phyloP scores from a whole-genome alignment of 2,329 filamentous ascomycete species.

The Alternaria rosae region DNA sequence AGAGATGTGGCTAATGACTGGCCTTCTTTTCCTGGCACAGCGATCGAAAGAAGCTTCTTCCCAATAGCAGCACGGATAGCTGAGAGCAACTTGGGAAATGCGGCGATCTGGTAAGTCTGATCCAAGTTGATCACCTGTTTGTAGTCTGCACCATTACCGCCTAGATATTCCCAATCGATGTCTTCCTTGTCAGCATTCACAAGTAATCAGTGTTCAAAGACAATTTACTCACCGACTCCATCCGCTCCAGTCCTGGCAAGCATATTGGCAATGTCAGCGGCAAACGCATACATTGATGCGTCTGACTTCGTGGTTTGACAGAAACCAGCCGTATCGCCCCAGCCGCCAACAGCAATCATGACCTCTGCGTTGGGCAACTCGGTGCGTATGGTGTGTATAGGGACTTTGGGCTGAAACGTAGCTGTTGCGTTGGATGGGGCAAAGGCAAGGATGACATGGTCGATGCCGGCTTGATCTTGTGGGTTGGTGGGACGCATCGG shows the following conservation, averaged over 20 bases:
- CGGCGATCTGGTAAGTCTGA: constrained; percentile 67
- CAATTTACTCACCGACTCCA: constrained; percentile 60
- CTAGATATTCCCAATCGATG: constrained; percentile 71
- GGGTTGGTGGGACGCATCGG: constrained; percentile 36
- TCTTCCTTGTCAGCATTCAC: constrained; percentile 49
- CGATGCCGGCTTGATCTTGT: constrained; percentile 43
- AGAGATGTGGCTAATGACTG: neutral
- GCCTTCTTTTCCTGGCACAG: constrained; percentile 62
- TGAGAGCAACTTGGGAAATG: constrained; percentile 67
- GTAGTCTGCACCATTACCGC: constrained; percentile 75
- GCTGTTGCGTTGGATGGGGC: constrained; percentile 53
- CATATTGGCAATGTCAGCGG: constrained; percentile 70
- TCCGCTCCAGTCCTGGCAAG: constrained; percentile 69
- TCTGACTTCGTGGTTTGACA: constrained; percentile 62
- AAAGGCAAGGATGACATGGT: constrained; percentile 48
- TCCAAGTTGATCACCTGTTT: constrained; percentile 65
- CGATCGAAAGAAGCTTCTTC: constrained; percentile 69
- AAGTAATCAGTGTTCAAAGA: neutral
- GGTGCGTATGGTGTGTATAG: constrained; percentile 59
- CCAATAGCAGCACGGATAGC: constrained; percentile 67
- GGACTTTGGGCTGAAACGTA: constrained; percentile 62
- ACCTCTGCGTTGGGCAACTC: constrained; percentile 68
- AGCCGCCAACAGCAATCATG: constrained; percentile 76
- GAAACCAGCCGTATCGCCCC: constrained; percentile 74
- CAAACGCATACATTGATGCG: constrained; percentile 64